phyloP scores from a whole-genome alignment of 805 yeast genomes.

The Yamadazyma tumulicola region DNA sequence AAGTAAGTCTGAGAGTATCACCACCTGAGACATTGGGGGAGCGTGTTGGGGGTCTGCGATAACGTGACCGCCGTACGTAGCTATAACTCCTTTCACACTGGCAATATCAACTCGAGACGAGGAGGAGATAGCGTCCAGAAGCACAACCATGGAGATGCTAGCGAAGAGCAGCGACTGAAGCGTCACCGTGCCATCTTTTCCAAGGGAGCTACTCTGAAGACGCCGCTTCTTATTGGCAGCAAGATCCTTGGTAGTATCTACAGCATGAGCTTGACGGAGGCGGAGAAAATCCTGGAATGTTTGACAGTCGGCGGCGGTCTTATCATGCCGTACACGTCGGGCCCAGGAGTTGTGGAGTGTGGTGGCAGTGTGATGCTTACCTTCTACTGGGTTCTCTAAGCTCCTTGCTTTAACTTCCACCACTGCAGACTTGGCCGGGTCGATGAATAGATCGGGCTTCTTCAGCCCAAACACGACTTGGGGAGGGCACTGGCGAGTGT shows the following conservation, averaged over 20 bases:
- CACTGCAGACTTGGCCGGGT: slow-evolving; percentile 74
- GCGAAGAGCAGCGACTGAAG: too few relatives aligned
- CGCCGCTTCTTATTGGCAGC: slow-evolving; percentile 25
- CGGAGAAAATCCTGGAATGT: slow-evolving; percentile 52
- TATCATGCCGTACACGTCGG: slow-evolving; percentile 64
- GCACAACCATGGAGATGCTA: too few relatives aligned
- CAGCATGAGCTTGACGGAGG: slow-evolving; percentile 28
- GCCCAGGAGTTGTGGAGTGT: slow-evolving; percentile 79
- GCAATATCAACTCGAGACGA: too few relatives aligned
- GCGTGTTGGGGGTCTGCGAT: too few relatives aligned
- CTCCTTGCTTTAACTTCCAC: slow-evolving; percentile 82
- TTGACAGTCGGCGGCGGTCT: slow-evolving; percentile 52
- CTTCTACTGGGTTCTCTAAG: slow-evolving; percentile 44
- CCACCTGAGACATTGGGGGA: too few relatives aligned
- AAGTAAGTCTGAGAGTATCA: slow-evolving; percentile 22
- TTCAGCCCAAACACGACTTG: slow-evolving; percentile 52
- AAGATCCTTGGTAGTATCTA: slow-evolving; percentile 23
- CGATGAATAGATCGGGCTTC: slow-evolving; percentile 72
- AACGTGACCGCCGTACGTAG: slow-evolving; percentile 50
- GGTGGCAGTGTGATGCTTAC: slow-evolving; percentile 57
- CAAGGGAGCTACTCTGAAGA: slow-evolving; percentile 3
- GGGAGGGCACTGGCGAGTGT: slow-evolving; percentile 22
- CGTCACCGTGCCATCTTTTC: slow-evolving; percentile 10
- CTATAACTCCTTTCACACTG: slow-evolving; percentile 36
- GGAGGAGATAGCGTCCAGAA: slow-evolving; percentile 1